Conservation (phyloP, 1,284 basidiomycete species). For the Sporisorium exsertum region DNA sequence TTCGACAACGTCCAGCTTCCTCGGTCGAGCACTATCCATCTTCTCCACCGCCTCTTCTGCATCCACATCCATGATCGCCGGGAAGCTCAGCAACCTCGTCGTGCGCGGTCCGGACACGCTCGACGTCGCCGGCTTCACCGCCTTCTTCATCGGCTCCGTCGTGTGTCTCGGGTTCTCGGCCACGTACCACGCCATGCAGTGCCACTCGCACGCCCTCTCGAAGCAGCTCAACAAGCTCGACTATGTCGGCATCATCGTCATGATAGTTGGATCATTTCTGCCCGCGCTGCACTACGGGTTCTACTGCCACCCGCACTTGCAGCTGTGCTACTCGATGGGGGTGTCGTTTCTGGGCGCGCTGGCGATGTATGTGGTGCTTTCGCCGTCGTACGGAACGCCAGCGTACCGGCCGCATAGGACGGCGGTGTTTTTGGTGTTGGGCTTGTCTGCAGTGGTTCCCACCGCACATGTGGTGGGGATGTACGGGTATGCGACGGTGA, state of each 20-base stretch:
- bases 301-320: slow-evolving; percentile 60
- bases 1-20: not conserved
- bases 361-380: slow-evolving; percentile 81
- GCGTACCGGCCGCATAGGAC: slow-evolving; percentile 83
- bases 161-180: slow-evolving; percentile 82
- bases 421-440: slow-evolving; percentile 82
- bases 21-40: slow-evolving; percentile 9
- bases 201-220: slow-evolving; percentile 78
- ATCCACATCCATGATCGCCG: not conserved
- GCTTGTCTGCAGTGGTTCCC: slow-evolving; percentile 80
- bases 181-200: slow-evolving; percentile 80
- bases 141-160: slow-evolving; percentile 80
- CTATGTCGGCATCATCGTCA: slow-evolving; percentile 73
- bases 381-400: slow-evolving; percentile 81
- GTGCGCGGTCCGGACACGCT: slow-evolving; percentile 73
- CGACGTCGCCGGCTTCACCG: slow-evolving; percentile 77
- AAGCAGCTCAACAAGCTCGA: slow-evolving; percentile 59
- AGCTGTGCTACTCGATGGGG: slow-evolving; percentile 62
- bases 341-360: slow-evolving; percentile 77
- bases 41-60: slow-evolving; percentile 7
- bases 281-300: slow-evolving; percentile 65
- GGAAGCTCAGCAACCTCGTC: slow-evolving; percentile 18
- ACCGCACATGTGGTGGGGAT: slow-evolving; percentile 75
- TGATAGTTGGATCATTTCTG: slow-evolving; percentile 82
- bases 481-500: slow-evolving; percentile 70